Evolutionary conservation across 23 red algal genomes (phyloP), one percentile per base, ranked within the genome.

Genomic region (Agarophyton chilense): DNA sequence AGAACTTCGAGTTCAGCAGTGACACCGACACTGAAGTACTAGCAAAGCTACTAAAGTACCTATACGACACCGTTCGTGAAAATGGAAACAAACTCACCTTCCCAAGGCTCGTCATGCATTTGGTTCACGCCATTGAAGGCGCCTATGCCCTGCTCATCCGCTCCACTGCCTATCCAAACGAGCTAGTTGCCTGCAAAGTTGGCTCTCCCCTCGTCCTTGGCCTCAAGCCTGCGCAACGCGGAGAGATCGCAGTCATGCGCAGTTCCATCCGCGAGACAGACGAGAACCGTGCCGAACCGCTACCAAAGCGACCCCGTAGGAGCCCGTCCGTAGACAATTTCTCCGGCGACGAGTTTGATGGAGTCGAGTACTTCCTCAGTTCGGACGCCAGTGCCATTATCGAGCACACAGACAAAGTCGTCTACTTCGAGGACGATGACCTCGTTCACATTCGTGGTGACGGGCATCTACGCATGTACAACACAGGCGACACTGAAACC

Each of bases 11-110:
- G 10, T 98, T 98, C 42, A 70, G 93, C 26, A 91, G 93, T 31
- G 93, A 98, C 4, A 98, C 96, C 10, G 96, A 98, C 78, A 98
- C 96, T 3, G 96, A 98, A 72, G 94, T 96, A 21, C 90, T 98
- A 25, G 96, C 92, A 12, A 93, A 93, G 52, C 87, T 98, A 0
- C 70, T 95, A 51, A 91, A 90, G 66, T 95, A 94, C 63, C 77
- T 98, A 33, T 94, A 98, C 72, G 72, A 92, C 25, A 89, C 89
- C 47, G 68, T 98, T 36, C 74, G 74, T 32, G 93, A 93, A 68
- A 65, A 70, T 61, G 86, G 71, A 36, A 52, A 77, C 7, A 49
- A 52, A 14, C 83, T 94, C 10, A 81, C 96, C 10, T 98, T 98
- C 82, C 78, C 92, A 6, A 71, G 90, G 25, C 81, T 98, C 6